Evolutionary conservation across 1,139 yeast species (phyloP).

Genomic region (Diutina ranongensis): DNA sequence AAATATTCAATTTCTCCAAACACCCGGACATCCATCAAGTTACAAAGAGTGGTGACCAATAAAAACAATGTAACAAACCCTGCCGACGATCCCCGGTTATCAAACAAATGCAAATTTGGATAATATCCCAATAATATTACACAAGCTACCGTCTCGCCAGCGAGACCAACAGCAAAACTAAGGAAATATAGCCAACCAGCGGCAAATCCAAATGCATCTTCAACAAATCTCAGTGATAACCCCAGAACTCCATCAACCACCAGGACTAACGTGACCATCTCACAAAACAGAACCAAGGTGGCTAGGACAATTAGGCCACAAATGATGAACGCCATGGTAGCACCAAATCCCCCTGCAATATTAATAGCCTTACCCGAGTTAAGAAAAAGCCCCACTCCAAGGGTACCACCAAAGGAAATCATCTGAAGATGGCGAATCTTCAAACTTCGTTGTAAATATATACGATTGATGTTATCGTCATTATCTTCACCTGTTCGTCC

Average conservation of each 20-base stretch:
- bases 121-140: conserved; percentile 64
- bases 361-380: conserved; percentile 72
- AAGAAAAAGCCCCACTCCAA: conserved; percentile 72
- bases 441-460: conserved; percentile 37
- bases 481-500: not conserved
- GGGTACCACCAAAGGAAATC: conserved; percentile 74
- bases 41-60: conserved; percentile 35
- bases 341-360: conserved; percentile 76
- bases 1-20: conserved; percentile 70
- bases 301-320: conserved; percentile 60
- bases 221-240: conserved; percentile 66
- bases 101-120: conserved; percentile 37
- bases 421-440: conserved; percentile 65
- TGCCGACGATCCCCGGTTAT: conserved; percentile 36
- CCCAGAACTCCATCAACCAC: conserved; percentile 74
- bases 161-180: conserved; percentile 60
- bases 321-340: conserved; percentile 55
- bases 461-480: not conserved
- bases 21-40: conserved; percentile 55
- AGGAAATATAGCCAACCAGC: conserved; percentile 72
- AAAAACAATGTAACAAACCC: conserved; percentile 60
- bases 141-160: conserved; percentile 74
- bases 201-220: conserved; percentile 78
- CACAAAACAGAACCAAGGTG: conserved; percentile 70
- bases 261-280: conserved; percentile 77